phyloP scores from a whole-genome alignment of 73 alveolate genomes.

The Paramecium sonneborni region DNA sequence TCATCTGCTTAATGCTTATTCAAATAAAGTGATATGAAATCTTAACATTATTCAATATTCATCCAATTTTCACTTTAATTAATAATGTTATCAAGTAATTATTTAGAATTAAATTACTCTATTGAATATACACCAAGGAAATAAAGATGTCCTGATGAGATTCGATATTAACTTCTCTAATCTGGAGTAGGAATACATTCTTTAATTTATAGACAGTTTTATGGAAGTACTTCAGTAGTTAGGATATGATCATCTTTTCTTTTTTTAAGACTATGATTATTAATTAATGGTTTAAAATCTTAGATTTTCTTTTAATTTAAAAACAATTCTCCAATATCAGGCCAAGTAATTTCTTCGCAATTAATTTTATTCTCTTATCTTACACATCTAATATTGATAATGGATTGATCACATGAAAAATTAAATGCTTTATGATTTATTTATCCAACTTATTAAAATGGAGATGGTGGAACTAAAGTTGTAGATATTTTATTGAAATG shows the following conservation, averaged over 20 bases:
- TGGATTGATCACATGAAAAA: not conserved
- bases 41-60: slow-evolving; percentile 4
- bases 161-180: not conserved
- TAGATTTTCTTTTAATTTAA: not conserved
- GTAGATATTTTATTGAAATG: not conserved
- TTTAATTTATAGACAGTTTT: not conserved
- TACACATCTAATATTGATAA: slow-evolving; percentile 27
- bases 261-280: slow-evolving; percentile 16
- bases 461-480: not conserved
- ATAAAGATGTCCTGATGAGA: not conserved
- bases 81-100: not conserved
- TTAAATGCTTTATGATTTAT: not conserved
- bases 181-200: slow-evolving; percentile 19
- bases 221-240: not conserved
- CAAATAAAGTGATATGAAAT: not conserved
- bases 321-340: slow-evolving; percentile 38
- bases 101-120: not conserved
- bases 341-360: slow-evolving; percentile 52
- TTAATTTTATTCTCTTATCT: not conserved
- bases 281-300: not conserved
- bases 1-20: slow-evolving; percentile 7
- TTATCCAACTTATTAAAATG: not conserved
- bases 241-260: slow-evolving; percentile 15
- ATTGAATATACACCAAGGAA: not conserved
- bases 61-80: slow-evolving; percentile 11